Evolutionary conservation across 495 filamentous ascomycete species (phyloP).

Genomic region (Hypoxylon rickii): DNA sequence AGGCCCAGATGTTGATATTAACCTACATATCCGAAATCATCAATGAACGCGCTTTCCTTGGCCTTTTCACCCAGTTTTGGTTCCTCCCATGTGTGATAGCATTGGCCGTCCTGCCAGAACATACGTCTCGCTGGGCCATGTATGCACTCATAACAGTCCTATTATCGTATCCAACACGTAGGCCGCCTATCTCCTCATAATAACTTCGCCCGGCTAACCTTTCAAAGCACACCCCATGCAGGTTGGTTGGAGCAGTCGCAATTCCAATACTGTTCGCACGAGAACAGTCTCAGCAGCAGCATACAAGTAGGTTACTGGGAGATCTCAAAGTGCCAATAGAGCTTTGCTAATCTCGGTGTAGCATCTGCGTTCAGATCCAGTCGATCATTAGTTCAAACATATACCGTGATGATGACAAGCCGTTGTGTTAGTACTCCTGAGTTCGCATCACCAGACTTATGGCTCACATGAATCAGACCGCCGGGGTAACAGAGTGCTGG

Average conservation of each 20-base stretch:
- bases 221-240: constrained; percentile 49
- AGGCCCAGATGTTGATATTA: constrained; percentile 39
- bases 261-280: constrained; percentile 64
- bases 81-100: constrained; percentile 57
- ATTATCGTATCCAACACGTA: constrained; percentile 43
- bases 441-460: too few species aligned
- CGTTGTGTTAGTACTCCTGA: constrained; percentile 3
- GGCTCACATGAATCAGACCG: too few species aligned
- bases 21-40: constrained; percentile 62
- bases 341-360: constrained; percentile 24
- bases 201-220: constrained; percentile 33
- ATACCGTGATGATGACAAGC: constrained; percentile 62
- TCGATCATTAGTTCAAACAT: constrained; percentile 68
- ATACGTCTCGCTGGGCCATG: constrained; percentile 47
- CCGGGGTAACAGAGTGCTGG: constrained; percentile 64
- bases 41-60: constrained; percentile 58
- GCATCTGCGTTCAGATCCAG: constrained; percentile 69
- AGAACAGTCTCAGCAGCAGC: constrained; percentile 52
- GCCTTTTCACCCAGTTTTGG: constrained; percentile 58
- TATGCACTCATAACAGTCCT: constrained; percentile 57
- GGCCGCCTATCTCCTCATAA: constrained; percentile 43
- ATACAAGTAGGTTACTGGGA: constrained; percentile 16
- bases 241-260: constrained; percentile 61
- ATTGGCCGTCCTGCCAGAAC: constrained; percentile 48
- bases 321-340: background rate